These are phyloP conservation scores for Podospora bellae-mahoneyi DNA, from an alignment of 495 filamentous ascomycete genomes.

Conservation along the genomic window DNA sequence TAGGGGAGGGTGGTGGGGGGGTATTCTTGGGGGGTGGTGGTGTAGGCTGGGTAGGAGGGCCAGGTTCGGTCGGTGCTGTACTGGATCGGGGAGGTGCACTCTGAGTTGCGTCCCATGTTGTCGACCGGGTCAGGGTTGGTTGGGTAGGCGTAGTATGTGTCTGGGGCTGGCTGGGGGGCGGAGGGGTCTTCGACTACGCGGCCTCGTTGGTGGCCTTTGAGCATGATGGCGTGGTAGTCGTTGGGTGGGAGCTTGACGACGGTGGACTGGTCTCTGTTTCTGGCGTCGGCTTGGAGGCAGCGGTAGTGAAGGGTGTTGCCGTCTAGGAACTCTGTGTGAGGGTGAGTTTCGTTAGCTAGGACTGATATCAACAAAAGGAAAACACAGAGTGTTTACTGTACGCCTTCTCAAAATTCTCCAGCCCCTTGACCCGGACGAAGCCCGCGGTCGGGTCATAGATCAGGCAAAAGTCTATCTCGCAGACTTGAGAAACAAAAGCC, in stretches of 20 bases:
- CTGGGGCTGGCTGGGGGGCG: neutral
- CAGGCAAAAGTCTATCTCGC: slow-evolving; percentile 24
- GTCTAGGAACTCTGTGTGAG: slow-evolving; percentile 18
- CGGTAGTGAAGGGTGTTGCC: slow-evolving; percentile 24
- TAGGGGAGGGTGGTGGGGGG: neutral
- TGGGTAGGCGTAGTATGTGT: neutral
- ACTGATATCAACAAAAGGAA: neutral
- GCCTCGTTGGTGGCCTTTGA: neutral
- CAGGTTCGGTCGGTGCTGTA: neutral
- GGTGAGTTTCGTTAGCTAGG: neutral
- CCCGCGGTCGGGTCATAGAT: slow-evolving; percentile 25
- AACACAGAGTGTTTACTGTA: slow-evolving; percentile 14
- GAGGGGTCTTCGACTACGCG: neutral
- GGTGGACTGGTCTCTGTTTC: slow-evolving; percentile 15
- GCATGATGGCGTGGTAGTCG: slow-evolving; percentile 16
- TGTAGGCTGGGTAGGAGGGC: neutral
- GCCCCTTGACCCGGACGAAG: slow-evolving; percentile 23
- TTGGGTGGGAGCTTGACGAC: slow-evolving; percentile 16
- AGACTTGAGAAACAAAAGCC: slow-evolving; percentile 16
- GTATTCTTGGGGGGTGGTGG: neutral
- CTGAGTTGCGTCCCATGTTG: neutral
- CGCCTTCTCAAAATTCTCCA: slow-evolving; percentile 26
- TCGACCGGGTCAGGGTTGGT: neutral
- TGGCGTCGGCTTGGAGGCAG: slow-evolving; percentile 21
- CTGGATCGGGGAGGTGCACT: neutral